Evolutionary conservation across 768 basidiomycete species (phyloP).

Genomic region (Hypholoma sublateritium): DNA sequence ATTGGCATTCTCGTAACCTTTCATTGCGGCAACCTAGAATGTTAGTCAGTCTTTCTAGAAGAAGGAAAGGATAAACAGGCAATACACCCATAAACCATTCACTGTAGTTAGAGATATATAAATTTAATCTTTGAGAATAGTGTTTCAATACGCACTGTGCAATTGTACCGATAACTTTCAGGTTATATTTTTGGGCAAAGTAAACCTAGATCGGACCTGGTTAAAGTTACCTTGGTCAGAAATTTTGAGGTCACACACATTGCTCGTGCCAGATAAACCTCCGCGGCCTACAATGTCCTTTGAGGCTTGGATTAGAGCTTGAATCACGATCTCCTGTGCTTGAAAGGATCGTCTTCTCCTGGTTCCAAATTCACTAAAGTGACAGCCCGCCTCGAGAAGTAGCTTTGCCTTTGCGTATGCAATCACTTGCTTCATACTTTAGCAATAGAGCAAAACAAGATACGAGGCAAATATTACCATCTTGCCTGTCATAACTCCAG

Average conservation of each 20-base stretch:
- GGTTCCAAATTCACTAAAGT: slow-evolving; percentile 87
- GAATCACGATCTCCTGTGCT: slow-evolving; percentile 77
- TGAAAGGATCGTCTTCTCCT: slow-evolving; percentile 73
- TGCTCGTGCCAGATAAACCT: slow-evolving; percentile 80
- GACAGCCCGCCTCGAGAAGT: slow-evolving; percentile 63
- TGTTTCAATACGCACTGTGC: slow-evolving; percentile 63
- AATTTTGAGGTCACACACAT: slow-evolving; percentile 50
- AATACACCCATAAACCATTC: slow-evolving; percentile 91
- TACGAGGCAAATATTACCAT: slow-evolving; percentile 42
- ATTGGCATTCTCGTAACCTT: slow-evolving; percentile 81
- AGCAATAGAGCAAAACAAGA: not conserved
- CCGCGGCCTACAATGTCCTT: slow-evolving; percentile 51
- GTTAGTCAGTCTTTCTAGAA: not conserved
- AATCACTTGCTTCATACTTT: slow-evolving; percentile 61
- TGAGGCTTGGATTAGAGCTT: slow-evolving; percentile 64
- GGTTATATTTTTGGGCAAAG: slow-evolving; percentile 73
- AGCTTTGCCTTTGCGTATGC: slow-evolving; percentile 72
- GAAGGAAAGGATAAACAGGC: not conserved
- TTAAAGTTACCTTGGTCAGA: not conserved
- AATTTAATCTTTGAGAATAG: not conserved
- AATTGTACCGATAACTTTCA: slow-evolving; percentile 77
- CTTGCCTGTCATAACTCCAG: slow-evolving; percentile 85
- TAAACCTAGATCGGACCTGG: slow-evolving; percentile 53
- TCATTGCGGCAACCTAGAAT: slow-evolving; percentile 72
- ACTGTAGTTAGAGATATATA: slow-evolving; percentile 25